Base-by-base conservation (phyloP, 345 rosid species). In the Rubroshorea leprosula region DNA sequence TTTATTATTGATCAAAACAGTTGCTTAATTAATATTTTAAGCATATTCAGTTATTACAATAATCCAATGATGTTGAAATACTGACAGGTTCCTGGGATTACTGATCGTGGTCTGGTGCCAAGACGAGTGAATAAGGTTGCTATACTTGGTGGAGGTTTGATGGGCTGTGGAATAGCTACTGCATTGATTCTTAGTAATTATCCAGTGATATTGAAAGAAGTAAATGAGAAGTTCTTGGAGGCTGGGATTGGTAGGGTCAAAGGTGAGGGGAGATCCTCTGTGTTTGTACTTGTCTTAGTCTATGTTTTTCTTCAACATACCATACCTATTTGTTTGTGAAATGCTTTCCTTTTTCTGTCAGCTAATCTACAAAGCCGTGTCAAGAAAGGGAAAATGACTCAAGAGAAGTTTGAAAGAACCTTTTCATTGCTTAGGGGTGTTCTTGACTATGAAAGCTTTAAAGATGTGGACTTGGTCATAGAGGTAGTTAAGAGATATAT, bases 81-180 rank as follows among this genome's bases (percentile, higher is more conserved):
- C 58, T 63, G 54, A 41, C 68, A 93, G 97, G 82, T 93, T 74
- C 97, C 96, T 26, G 99, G 97, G 39, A 67, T 93, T 50, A 87
- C 96, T 60, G 92, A 93, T 66, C 76, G 63, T 31, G 92, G 96
- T 56, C 66, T 89, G 71, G 65, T 24, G 54, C 97, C 99, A 10
- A 80, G 95, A 65, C 75, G 44, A 63, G 82, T 85, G 65, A 83
- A 73, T 14, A 89, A 79, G 69, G 90, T 89, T 74, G 97, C 96
- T 65, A 75, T 93, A 53, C 77, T 93, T 61, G 99, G 99, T 17
- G 97, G 99, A 49, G 99, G 99, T 59, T 78, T 87, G 38, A 93
- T 93, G 99, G 99, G 97, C 62, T 93, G 97, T 49, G 99, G 99
- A 70, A 93, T 93, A 64, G 97, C 97, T 55, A 93, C 97, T 54